Conservation (phyloP, 1,284 basidiomycete species). For the Melampsora larici-populina region DNA sequence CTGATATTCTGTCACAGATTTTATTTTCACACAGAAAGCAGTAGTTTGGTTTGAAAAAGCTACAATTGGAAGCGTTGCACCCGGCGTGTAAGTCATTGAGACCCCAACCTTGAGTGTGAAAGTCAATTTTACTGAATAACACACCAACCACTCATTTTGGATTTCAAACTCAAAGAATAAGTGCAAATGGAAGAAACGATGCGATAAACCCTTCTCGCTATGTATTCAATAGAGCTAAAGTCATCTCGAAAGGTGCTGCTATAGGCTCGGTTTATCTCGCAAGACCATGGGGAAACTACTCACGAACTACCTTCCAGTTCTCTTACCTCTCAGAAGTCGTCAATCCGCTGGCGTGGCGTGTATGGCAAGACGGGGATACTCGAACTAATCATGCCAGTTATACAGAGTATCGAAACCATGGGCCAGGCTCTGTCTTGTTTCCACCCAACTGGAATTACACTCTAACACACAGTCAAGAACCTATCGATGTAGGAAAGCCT, state of each 20-base stretch:
- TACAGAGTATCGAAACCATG: not conserved
- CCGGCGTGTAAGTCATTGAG: not conserved
- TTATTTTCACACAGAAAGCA: not conserved
- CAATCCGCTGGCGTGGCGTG: not conserved
- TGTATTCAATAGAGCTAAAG: not conserved
- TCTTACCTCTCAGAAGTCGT: not conserved
- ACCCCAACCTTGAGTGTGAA: too few species aligned
- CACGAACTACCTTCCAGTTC: not conserved
- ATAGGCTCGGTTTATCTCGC: not conserved
- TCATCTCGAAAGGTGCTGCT: not conserved
- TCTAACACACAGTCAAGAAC: not conserved
- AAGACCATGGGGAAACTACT: not conserved
- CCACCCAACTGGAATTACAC: not conserved
- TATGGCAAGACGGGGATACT: not conserved
- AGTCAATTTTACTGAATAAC: too few species aligned
- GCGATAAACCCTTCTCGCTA: not conserved
- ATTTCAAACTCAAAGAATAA: not conserved
- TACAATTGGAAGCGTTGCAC: not conserved
- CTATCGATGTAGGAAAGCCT: not conserved
- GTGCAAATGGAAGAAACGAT: not conserved
- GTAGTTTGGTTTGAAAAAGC: constrained; percentile 1
- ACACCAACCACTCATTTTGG: too few species aligned
- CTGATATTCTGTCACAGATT: not conserved
- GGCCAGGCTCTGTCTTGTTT: not conserved
- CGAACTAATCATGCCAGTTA: not conserved